Conservation (phyloP, 768 basidiomycete species). For the Boletus edulis region DNA sequence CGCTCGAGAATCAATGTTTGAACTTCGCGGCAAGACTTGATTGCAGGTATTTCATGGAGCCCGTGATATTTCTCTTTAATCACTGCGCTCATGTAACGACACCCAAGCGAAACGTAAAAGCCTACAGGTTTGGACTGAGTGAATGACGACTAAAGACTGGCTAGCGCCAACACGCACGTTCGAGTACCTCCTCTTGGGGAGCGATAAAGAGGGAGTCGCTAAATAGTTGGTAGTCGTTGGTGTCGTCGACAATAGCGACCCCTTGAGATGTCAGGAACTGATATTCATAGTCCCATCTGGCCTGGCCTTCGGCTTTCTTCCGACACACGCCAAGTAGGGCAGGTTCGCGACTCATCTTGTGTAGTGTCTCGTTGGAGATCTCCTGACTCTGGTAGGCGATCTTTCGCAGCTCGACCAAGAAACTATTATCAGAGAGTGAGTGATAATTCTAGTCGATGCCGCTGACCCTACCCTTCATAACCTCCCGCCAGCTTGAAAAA, state of each 20-base stretch:
- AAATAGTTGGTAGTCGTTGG: conserved; percentile 70
- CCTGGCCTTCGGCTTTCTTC: conserved; percentile 47
- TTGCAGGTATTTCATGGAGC: conserved; percentile 43
- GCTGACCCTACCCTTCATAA: conserved; percentile 49
- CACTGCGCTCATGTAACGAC: conserved; percentile 64
- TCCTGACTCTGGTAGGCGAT: conserved; percentile 62
- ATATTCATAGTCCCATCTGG: conserved; percentile 65
- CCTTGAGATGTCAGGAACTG: conserved; percentile 62
- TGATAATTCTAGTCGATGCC: background rate
- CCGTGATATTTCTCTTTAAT: conserved; percentile 71
- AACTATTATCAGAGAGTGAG: conserved; percentile 42
- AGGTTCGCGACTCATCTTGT: conserved; percentile 61
- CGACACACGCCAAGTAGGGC: conserved; percentile 71
- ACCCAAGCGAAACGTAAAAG: conserved; percentile 75
- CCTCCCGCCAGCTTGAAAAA: conserved; percentile 71
- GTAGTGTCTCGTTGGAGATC: conserved; percentile 45
- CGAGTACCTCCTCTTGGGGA: conserved; percentile 82
- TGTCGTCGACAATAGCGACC: conserved; percentile 81
- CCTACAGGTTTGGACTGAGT: conserved; percentile 31
- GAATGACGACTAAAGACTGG: background rate
- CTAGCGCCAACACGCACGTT: conserved; percentile 44
- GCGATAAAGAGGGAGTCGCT: conserved; percentile 67
- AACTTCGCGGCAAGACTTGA: conserved; percentile 46
- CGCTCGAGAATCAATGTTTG: conserved; percentile 68
- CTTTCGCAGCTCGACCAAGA: conserved; percentile 76